Evolutionary conservation across 2,329 filamentous ascomycete genomes (phyloP).

Genomic region (Boeremia lycopersici): DNA sequence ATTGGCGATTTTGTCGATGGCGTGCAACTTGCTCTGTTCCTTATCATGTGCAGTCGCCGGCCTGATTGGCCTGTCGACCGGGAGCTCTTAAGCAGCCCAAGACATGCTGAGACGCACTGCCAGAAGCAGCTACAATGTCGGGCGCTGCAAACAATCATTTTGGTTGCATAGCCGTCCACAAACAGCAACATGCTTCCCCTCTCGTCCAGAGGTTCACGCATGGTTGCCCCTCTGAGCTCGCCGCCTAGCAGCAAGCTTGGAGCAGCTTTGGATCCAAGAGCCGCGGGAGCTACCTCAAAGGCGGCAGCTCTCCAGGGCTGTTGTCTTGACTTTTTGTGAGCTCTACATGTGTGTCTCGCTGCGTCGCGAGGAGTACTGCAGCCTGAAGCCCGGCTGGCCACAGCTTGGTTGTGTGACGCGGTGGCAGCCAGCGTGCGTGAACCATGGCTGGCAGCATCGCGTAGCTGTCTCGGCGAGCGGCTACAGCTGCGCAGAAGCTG

Average conservation of each 20-base stretch:
- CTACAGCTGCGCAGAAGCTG: slow-evolving; percentile 17
- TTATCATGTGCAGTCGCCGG: slow-evolving; percentile 5
- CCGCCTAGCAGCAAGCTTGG: slow-evolving; percentile 14
- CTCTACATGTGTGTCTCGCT: slow-evolving; percentile 4
- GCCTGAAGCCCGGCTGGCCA: background rate
- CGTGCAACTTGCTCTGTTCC: slow-evolving; percentile 3
- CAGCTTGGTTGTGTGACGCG: slow-evolving; percentile 19
- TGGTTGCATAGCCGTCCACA: background rate
- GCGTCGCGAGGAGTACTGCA: slow-evolving; percentile 8
- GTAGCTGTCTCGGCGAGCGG: slow-evolving; percentile 20
- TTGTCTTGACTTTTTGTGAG: too few relatives aligned
- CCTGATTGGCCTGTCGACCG: slow-evolving; percentile 4
- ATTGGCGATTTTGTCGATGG: slow-evolving; percentile 1
- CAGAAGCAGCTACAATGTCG: slow-evolving; percentile 2
- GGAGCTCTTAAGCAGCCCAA: background rate
- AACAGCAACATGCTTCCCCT: background rate
- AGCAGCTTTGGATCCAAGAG: slow-evolving; percentile 7
- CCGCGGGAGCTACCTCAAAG: slow-evolving; percentile 19
- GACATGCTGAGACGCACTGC: slow-evolving; percentile 6
- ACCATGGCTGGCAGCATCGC: slow-evolving; percentile 16
- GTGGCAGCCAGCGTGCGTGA: slow-evolving; percentile 23
- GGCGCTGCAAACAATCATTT: background rate
- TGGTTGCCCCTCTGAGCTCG: slow-evolving; percentile 14
- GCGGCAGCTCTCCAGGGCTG: slow-evolving; percentile 12
- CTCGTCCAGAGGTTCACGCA: slow-evolving; percentile 1